These are phyloP conservation scores for Neofusicoccum sp. DNA, from an alignment of 2,329 filamentous ascomycete species.

Conservation along the genomic window DNA sequence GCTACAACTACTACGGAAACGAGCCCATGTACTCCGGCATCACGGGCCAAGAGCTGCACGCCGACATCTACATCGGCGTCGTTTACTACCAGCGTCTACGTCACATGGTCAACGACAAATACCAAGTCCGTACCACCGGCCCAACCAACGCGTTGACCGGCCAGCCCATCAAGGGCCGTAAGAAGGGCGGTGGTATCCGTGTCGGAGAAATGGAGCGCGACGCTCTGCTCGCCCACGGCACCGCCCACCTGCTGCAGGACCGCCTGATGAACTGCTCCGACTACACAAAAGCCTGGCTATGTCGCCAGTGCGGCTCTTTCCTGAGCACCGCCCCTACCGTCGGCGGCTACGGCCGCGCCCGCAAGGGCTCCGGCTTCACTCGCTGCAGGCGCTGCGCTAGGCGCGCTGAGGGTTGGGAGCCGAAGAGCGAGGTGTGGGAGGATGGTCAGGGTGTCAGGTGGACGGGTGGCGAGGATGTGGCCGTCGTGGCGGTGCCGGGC, in stretches of 20 bases:
- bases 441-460: constrained; percentile 84
- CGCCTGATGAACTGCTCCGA: constrained; percentile 97
- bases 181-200: constrained; percentile 96
- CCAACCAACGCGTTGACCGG: constrained; percentile 88
- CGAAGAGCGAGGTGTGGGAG: constrained; percentile 80
- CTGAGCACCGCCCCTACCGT: constrained; percentile 82
- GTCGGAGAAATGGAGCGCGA: constrained; percentile 99
- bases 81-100: constrained; percentile 98
- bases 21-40: constrained; percentile 99
- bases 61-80: constrained; percentile 94
- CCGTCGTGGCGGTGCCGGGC: constrained; percentile 87
- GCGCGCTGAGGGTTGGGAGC: constrained; percentile 47
- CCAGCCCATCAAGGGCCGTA: constrained; percentile 95
- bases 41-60: constrained; percentile 89
- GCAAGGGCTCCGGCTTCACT: constrained; percentile 66
- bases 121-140: constrained; percentile 94
- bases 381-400: constrained; percentile 79
- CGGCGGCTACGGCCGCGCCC: constrained; percentile 58
- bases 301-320: constrained; percentile 87
- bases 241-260: constrained; percentile 92
- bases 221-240: constrained; percentile 90
- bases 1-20: constrained; percentile 98
- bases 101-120: constrained; percentile 99
- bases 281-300: constrained; percentile 87
- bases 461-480: constrained; percentile 87